A percentile compares a stretch with the other conserved stretches of the same genome.
These are phyloP conservation scores for Cladosporium sp. DNA, from an alignment of 2,329 filamentous ascomycete species.

Conservation along the genomic window DNA sequence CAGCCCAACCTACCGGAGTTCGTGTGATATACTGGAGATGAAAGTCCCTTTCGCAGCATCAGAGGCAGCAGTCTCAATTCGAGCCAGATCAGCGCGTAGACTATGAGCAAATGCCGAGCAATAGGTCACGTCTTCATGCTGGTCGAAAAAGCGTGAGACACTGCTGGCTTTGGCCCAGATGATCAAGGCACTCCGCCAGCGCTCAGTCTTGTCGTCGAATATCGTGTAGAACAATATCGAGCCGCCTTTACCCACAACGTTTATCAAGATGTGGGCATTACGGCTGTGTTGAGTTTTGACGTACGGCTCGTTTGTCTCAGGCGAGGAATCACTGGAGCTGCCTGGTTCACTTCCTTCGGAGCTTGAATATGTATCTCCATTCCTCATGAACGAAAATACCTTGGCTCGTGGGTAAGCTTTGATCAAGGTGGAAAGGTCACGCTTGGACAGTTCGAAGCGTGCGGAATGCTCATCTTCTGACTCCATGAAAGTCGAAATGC, in stretches of 20 bases:
- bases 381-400: slow-evolving; percentile 32
- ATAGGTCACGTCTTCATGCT: slow-evolving; percentile 42
- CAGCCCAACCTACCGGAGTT: slow-evolving; percentile 38
- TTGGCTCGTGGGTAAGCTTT: slow-evolving; percentile 31
- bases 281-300: background rate
- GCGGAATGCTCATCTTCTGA: background rate
- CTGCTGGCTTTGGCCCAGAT: slow-evolving; percentile 46
- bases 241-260: background rate
- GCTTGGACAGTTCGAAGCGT: background rate
- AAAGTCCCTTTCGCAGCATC: slow-evolving; percentile 55
- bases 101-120: slow-evolving; percentile 43
- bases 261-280: background rate
- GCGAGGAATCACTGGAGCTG: background rate
- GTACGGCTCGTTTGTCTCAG: background rate
- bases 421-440: slow-evolving; percentile 23
- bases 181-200: slow-evolving; percentile 26
- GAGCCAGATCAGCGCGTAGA: slow-evolving; percentile 41
- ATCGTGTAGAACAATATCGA: slow-evolving; percentile 21
- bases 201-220: slow-evolving; percentile 14
- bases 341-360: slow-evolving; percentile 23
- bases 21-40: slow-evolving; percentile 54
- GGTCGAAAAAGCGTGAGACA: slow-evolving; percentile 35
- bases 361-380: slow-evolving; percentile 27
- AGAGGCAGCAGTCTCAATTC: slow-evolving; percentile 41
- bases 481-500: background rate